Evolutionary conservation across 2,329 filamentous ascomycete genomes (phyloP).

Genomic region (Emydomyces testavorans): DNA sequence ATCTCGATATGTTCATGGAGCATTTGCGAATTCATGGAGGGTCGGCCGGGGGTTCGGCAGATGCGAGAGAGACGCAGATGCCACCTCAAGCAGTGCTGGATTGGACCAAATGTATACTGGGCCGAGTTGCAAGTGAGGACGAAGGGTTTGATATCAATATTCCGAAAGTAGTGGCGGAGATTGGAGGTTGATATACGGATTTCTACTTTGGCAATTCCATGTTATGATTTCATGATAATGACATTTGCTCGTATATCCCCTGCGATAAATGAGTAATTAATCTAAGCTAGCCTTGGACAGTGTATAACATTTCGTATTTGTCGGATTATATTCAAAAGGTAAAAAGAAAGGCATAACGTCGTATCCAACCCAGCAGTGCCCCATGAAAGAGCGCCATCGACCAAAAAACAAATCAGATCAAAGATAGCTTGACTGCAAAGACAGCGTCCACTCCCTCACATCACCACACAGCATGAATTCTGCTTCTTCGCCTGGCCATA

Average conservation of each 20-base stretch:
- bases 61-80: conserved; percentile 22
- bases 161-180: conserved; percentile 21
- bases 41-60: background rate
- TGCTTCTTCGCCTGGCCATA: conserved; percentile 62
- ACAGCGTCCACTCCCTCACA: conserved; percentile 27
- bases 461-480: conserved; percentile 49
- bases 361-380: background rate
- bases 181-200: conserved; percentile 11
- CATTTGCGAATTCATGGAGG: conserved; percentile 31
- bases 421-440: too few species aligned
- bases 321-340: too few species aligned
- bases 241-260: too few species aligned
- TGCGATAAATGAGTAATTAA: too few species aligned
- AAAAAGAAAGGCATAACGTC: background rate
- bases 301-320: background rate
- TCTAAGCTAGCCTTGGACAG: too few species aligned
- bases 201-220: too few species aligned
- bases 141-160: conserved; percentile 42
- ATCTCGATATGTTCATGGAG: conserved; percentile 34
- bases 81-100: conserved; percentile 31
- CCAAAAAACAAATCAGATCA: too few species aligned
- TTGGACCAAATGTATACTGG: conserved; percentile 35
- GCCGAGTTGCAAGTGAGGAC: conserved; percentile 27
- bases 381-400: background rate
- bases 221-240: too few species aligned